Percentiles rank a stretch among this genome's conserved stretches.
These are phyloP conservation scores for Moniliophthora roreri DNA, from an alignment of 1,284 basidiomycete genomes.

Conservation along the genomic window DNA sequence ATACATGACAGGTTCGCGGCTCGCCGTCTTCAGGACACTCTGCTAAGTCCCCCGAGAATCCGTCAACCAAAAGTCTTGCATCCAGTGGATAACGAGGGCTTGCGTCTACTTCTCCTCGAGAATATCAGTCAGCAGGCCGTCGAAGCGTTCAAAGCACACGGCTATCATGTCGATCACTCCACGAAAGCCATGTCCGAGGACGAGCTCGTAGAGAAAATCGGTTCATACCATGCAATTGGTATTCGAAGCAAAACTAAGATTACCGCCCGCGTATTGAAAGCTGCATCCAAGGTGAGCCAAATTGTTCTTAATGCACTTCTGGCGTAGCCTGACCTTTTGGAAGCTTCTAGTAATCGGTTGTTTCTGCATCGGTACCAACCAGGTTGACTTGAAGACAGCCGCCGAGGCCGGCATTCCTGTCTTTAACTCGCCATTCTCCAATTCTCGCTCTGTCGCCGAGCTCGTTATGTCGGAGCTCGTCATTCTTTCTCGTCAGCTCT, in stretches of 20 bases:
- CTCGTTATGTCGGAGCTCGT: constrained; percentile 96
- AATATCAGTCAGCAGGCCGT: constrained; percentile 96
- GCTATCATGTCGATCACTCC: constrained; percentile 93
- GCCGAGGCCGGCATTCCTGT: constrained; percentile 92
- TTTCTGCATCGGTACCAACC: constrained; percentile 99
- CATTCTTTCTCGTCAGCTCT: constrained; percentile 91
- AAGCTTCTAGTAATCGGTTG: constrained; percentile 97
- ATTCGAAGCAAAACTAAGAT: constrained; percentile 98
- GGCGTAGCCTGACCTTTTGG: constrained; percentile 7
- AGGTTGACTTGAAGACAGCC: constrained; percentile 89
- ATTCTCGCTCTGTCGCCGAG: constrained; percentile 98
- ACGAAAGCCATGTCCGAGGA: constrained; percentile 88
- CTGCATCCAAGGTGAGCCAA: constrained; percentile 69
- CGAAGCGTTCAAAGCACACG: constrained; percentile 76
- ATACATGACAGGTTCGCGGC: constrained; percentile 45
- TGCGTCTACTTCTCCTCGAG: constrained; percentile 85
- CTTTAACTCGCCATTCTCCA: constrained; percentile 99
- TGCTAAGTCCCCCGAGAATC: constrained; percentile 27
- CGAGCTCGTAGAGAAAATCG: constrained; percentile 88
- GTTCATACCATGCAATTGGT: constrained; percentile 91
- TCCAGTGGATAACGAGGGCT: constrained; percentile 74
- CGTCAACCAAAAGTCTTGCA: constrained; percentile 70
- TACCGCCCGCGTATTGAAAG: constrained; percentile 86
- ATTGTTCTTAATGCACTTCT: constrained; percentile 5
- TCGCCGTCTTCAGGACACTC: constrained; percentile 22